Evolutionary conservation across 1,284 basidiomycete genomes (phyloP), one percentile per base, ranked within the genome.

Genomic region (Boletus sp.): DNA sequence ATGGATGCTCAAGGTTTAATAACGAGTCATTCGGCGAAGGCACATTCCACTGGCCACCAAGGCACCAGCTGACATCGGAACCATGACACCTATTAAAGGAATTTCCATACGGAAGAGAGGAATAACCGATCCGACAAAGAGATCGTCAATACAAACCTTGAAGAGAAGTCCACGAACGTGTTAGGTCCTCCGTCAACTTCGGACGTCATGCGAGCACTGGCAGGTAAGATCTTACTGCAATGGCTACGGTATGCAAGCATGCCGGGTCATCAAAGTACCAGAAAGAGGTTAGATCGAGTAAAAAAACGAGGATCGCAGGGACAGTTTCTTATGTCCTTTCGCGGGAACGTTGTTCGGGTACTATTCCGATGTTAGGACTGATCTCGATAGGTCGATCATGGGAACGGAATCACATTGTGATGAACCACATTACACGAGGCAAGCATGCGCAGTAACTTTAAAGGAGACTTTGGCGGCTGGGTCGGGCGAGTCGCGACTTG

Each of bases 401-500:
- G 44, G 4, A 36, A 23, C 23, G 36, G 37, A 12, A 30, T 23
- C 19, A 20, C 17, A 46, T 44, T 30, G 19, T 26, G 37, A 50
- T 13, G 35, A 45, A 44, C 41, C 47, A 45, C 30, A 37, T 39
- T 37, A 44, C 56, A 49, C 40, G 60, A 50, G 49, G 56, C 14
- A 44, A 38, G 35, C 20, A 25, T 16, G 34, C 44, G 39, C 40
- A 48, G 30, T 23, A 42, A 34, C 33, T 19, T n/a, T 46, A 45
- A 46, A 51, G n/a, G 14, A 29, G 26, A 45, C 16, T 12, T 52
- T 9, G 22, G 34, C 22, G 38, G 27, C 46, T 27, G n/a, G 22
- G 33, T 32, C 32, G 20, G 36, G 39, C n/a, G 10, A 29, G 32
- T 42, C 25, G 30, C 22, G 16, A 41, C 34, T 34, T 40, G 16